Evolutionary conservation across 768 basidiomycete genomes (phyloP).

Genomic region (Russula foetens): DNA sequence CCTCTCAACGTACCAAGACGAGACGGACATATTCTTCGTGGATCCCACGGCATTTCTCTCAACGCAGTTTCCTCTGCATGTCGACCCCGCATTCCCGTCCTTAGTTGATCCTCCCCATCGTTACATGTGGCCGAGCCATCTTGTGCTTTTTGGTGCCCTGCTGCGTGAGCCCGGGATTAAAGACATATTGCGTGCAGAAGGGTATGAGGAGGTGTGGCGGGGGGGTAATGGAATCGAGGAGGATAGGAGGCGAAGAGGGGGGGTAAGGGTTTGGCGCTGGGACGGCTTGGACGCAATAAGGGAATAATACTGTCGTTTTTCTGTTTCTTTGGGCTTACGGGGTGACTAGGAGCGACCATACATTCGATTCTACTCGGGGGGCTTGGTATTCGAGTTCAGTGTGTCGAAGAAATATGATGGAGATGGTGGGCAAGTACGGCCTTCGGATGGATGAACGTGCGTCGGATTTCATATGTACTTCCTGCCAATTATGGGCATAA

Average conservation of each 20-base stretch:
- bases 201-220: conserved; percentile 59
- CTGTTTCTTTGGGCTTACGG: background rate
- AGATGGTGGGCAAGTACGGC: background rate
- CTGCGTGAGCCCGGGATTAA: conserved; percentile 45
- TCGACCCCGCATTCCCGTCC: conserved; percentile 56
- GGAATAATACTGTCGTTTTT: background rate
- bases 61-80: conserved; percentile 54
- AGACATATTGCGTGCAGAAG: conserved; percentile 39
- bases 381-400: background rate
- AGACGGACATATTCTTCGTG: conserved; percentile 74
- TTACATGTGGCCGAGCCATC: conserved; percentile 75
- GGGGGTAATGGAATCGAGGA: conserved; percentile 68
- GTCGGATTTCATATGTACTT: too few relatives aligned
- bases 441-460: too few relatives aligned
- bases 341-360: background rate
- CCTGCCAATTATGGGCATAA: too few relatives aligned
- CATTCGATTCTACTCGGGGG: background rate
- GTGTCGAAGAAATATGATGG: background rate
- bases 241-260: conserved; percentile 59
- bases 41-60: conserved; percentile 60
- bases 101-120: conserved; percentile 43
- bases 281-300: background rate
- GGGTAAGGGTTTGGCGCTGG: conserved; percentile 55
- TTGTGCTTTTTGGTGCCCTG: conserved; percentile 80
- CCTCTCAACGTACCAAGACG: conserved; percentile 57